Percentiles rank a stretch among this genome's conserved stretches.
Conservation (phyloP, 345 rosid genomes). For the Brassica cretica region DNA sequence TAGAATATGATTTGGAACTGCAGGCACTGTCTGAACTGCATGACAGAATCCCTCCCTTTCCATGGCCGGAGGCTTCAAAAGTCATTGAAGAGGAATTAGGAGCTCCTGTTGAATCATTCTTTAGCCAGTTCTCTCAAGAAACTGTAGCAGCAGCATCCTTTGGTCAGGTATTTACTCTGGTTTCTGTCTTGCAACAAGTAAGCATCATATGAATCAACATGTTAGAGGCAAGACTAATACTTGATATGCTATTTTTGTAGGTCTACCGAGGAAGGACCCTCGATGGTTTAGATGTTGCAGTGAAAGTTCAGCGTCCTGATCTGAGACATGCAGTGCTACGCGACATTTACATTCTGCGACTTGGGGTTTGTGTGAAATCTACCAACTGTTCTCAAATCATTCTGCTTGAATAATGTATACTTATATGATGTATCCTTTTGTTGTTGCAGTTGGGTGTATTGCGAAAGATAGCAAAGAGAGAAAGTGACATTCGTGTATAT, state of each 20-base stretch:
- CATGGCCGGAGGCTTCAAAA: slow-evolving; percentile 66
- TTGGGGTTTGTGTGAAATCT: slow-evolving; percentile 65
- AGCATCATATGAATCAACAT: slow-evolving; percentile 14
- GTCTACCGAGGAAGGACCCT: slow-evolving; percentile 74
- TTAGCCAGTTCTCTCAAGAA: slow-evolving; percentile 76
- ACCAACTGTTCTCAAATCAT: not conserved
- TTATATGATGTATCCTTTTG: slow-evolving; percentile 25
- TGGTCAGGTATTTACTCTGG: slow-evolving; percentile 69
- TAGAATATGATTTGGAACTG: slow-evolving; percentile 36
- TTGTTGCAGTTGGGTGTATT: slow-evolving; percentile 71
- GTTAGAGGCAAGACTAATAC: slow-evolving; percentile 11
- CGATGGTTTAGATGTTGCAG: slow-evolving; percentile 80
- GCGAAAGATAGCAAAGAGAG: slow-evolving; percentile 86
- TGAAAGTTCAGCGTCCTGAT: slow-evolving; percentile 96
- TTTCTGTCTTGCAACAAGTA: slow-evolving; percentile 19
- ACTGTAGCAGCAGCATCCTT: slow-evolving; percentile 95
- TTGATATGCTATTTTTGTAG: slow-evolving; percentile 42
- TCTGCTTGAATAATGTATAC: slow-evolving; percentile 25
- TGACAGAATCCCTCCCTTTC: slow-evolving; percentile 87
- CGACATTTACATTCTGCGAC: slow-evolving; percentile 81
- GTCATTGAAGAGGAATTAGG: slow-evolving; percentile 87
- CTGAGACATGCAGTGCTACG: slow-evolving; percentile 80
- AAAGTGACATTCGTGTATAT: slow-evolving; percentile 78
- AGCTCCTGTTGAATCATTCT: slow-evolving; percentile 65
- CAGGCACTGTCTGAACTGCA: slow-evolving; percentile 94